Evolutionary conservation across 2,329 filamentous ascomycete genomes (phyloP).

Genomic region (Pyrenophora seminiperda): DNA sequence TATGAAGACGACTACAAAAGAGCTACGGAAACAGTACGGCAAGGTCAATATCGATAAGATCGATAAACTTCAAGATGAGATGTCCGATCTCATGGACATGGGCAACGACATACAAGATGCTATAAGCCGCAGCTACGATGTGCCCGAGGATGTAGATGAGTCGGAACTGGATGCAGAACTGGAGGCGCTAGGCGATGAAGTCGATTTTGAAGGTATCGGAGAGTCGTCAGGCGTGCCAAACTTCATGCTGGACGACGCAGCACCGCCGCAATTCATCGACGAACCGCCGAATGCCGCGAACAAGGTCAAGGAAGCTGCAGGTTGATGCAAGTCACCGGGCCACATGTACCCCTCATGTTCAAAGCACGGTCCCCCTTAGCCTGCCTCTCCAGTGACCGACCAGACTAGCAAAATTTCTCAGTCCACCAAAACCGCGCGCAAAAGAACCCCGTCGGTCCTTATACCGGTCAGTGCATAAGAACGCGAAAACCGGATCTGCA

Average conservation of each 20-base stretch:
- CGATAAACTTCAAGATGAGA: conserved; percentile 96
- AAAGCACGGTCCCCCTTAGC: too few relatives aligned
- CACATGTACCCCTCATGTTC: not conserved
- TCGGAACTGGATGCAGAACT: conserved; percentile 94
- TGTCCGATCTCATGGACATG: conserved; percentile 96
- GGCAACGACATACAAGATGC: conserved; percentile 98
- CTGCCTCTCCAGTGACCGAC: too few relatives aligned
- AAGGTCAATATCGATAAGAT: conserved; percentile 98
- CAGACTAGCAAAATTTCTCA: not conserved
- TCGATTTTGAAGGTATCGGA: conserved; percentile 78
- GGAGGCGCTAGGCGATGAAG: conserved; percentile 90
- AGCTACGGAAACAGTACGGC: conserved; percentile 89
- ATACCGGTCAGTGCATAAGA: too few relatives aligned
- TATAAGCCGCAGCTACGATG: conserved; percentile 86
- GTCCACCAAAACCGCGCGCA: not conserved
- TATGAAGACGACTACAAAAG: conserved; percentile 95
- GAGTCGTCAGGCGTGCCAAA: conserved; percentile 69
- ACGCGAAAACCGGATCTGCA: too few relatives aligned
- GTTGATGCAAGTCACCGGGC: conserved; percentile 38
- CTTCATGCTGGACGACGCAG: conserved; percentile 87
- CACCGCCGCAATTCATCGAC: conserved; percentile 86
- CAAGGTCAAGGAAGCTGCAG: conserved; percentile 82
- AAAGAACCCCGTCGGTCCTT: too few relatives aligned
- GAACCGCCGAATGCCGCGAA: conserved; percentile 71
- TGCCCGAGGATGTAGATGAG: conserved; percentile 97